phyloP scores from a whole-genome alignment of 306 rosid genomes.

The Medicago truncatula region MtrunA17r5.0-ANR NC_053047.1:7438501-7439000 shows the following conservation, averaged over 20 bases:
- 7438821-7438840: not conserved
- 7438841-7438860: not conserved
- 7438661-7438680: constrained; percentile 83
- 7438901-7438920: constrained; percentile 58
- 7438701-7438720: constrained; percentile 2
- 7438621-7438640: constrained; percentile 98
- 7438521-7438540: no score
- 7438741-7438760: constrained; percentile 26
- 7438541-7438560: not conserved
- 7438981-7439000: constrained; percentile 87
- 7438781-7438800: not conserved
- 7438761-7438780: constrained; percentile 29
- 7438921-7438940: constrained; percentile 96
- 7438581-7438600: constrained; percentile 34
- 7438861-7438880: not conserved
- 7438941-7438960: constrained; percentile 84
- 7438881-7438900: constrained; percentile 10
- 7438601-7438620: constrained; percentile 72
- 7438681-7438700: constrained; percentile 78
- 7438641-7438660: constrained; percentile 90
- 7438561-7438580: constrained; percentile 26
- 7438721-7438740: constrained; percentile 5
- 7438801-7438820: not conserved
- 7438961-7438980: constrained; percentile 81
- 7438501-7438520: no score